Evolutionary conservation across 257 asterid genomes (phyloP).

Genomic region (Cynanchum wilfordii): DNA sequence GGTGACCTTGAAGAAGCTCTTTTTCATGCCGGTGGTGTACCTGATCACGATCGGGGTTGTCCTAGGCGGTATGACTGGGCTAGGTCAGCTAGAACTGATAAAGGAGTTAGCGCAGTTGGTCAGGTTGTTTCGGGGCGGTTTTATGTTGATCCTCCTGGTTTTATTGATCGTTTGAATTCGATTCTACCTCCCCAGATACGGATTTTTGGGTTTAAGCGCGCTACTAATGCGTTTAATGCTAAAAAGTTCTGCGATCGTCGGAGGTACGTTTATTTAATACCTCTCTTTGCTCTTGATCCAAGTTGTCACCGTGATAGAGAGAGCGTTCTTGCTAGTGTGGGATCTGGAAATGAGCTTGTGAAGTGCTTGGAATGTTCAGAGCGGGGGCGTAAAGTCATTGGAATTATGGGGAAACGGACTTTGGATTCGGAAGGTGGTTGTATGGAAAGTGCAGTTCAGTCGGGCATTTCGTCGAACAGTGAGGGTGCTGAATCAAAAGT

Average conservation of each 20-base stretch:
- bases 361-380: constrained; percentile 89
- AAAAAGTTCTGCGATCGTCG: constrained; percentile 92
- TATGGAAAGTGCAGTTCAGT: constrained; percentile 22
- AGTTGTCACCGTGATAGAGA: constrained; percentile 80
- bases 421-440: constrained; percentile 25
- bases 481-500: constrained; percentile 9
- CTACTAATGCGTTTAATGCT: constrained; percentile 66
- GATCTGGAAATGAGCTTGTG: constrained; percentile 64
- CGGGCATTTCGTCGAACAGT: constrained; percentile 25
- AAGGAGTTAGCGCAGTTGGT: constrained; percentile 98
- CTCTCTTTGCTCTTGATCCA: constrained; percentile 86
- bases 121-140: constrained; percentile 93
- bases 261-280: constrained; percentile 82
- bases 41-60: constrained; percentile 65
- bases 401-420: constrained; percentile 61
- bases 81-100: constrained; percentile 88
- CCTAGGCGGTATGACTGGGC: constrained; percentile 74
- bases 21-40: constrained; percentile 67
- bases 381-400: constrained; percentile 77
- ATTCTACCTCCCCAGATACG: constrained; percentile 64
- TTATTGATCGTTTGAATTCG: constrained; percentile 63
- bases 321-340: constrained; percentile 78
- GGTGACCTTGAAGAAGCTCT: constrained; percentile 96
- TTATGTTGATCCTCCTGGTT: constrained; percentile 84
- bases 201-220: constrained; percentile 72